Evolutionary conservation across 2,329 filamentous ascomycete genomes (phyloP).

Genomic region (Phoma sp.): DNA sequence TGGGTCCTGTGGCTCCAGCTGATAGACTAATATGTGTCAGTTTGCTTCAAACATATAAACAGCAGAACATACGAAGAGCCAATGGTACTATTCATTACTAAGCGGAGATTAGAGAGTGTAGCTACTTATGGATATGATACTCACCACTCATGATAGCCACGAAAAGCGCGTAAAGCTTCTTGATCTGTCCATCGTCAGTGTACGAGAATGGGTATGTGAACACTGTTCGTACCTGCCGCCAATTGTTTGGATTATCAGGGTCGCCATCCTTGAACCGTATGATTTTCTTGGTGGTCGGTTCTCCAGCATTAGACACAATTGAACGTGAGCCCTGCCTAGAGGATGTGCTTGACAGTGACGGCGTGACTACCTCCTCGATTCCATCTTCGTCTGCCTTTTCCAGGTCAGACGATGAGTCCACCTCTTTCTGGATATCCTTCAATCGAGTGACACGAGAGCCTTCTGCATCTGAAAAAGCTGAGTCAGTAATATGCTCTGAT

Average conservation of each 20-base stretch:
- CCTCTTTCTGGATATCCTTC: slow-evolving; percentile 31
- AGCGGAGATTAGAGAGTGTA: background rate
- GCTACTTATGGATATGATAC: background rate
- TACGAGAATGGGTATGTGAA: background rate
- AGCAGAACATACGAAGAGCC: slow-evolving; percentile 57
- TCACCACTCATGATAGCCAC: slow-evolving; percentile 64
- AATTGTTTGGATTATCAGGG: slow-evolving; percentile 54
- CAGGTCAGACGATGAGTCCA: slow-evolving; percentile 29
- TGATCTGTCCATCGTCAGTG: slow-evolving; percentile 51
- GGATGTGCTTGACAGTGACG: slow-evolving; percentile 14
- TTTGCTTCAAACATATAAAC: background rate
- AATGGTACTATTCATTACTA: slow-evolving; percentile 70
- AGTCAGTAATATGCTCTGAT: slow-evolving; percentile 13
- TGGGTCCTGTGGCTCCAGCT: slow-evolving; percentile 67
- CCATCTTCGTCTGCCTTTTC: slow-evolving; percentile 36
- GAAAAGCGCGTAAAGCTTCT: slow-evolving; percentile 63
- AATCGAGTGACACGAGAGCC: slow-evolving; percentile 25
- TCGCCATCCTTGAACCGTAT: slow-evolving; percentile 52
- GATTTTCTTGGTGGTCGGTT: slow-evolving; percentile 29
- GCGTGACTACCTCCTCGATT: slow-evolving; percentile 30
- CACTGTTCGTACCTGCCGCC: slow-evolving; percentile 36
- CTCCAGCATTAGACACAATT: slow-evolving; percentile 2
- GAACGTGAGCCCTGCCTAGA: slow-evolving; percentile 23
- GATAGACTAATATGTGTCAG: slow-evolving; percentile 55
- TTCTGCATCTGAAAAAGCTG: slow-evolving; percentile 20